Base-by-base conservation (phyloP, 108 stramenopile genomes). In the Nitzschia sp. region DNA sequence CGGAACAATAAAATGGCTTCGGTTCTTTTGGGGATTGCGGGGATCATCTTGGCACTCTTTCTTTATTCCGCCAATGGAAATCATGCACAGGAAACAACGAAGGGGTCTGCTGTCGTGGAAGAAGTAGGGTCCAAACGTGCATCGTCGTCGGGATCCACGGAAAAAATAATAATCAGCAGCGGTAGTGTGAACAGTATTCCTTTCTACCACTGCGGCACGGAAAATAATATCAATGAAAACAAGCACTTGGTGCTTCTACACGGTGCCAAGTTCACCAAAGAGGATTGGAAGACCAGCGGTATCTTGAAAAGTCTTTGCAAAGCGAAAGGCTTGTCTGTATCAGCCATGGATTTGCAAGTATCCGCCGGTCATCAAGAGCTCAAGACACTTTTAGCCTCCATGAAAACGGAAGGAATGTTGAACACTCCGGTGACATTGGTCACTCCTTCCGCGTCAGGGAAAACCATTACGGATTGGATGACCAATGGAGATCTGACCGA, bases 401-500 rank as follows among this genome's bases (percentile, higher is more conserved):
- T 89, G 45, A 15, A 60, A 25, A 32, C 60, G 2, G 52, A 66
- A 26, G 50, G 50, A 5, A 53, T 81, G 26, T 52, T 73, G 31
- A 71, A 75, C 0, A 30, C 53, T 34, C 72, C 85, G 15, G 53
- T 55, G 66, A 35, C 68, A 2, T 53, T 93, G 25, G 76, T 93
- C 0, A 85, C 92, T 3, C 92, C 92, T 23, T 89, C 87, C 29
- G 89, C 89, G 17, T 89, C 87, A 4, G 92, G 92, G 2, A 71
- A 79, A n/a, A 56, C 84, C 23, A 74, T 93, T 15, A 61, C 81
- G 0, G 73, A 55, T 38, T 80, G 79, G 80, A 54, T 87, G 47
- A 36, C 17, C 17, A 26, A 68, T 45, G 61, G 60, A 52, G 41
- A 64, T 48, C 47, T 73, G 11, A 41, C 3, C 3, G 52, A 59